Evolutionary conservation across 371 early-diverging fungal genomes (phyloP), one percentile per base, ranked within the genome.

Genomic region (Saksenaea oblongispora): DNA sequence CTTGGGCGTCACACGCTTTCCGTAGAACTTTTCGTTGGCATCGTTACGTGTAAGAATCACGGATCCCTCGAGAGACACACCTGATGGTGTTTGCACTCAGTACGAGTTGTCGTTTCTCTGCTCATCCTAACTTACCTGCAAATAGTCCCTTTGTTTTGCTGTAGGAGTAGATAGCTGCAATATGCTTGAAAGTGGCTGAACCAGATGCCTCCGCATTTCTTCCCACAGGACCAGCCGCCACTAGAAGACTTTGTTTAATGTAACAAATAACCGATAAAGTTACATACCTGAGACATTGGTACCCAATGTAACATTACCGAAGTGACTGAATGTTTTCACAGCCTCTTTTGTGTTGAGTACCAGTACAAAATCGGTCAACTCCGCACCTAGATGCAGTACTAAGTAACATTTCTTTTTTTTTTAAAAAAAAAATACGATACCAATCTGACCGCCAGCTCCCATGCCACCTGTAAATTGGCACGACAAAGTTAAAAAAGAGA

Each of bases 31-130:
- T 44, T 91, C 90, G 72, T 97, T 97, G 18, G 96, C 93, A 65
- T 95, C 98, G 70, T 89, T 91, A 59, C 97, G 88, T 65, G 96
- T 94, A 13, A 95, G 62, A 61, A 98, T 89, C 8, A 93, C 93
- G 0, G 95, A 90, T 11, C 98, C 97, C 74, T 98, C 98, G 18
- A 97, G 74, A n/a, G 95, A 96, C 0, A 98, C 88, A 26, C 98
- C 69, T 62, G 14, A 59, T 44, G 28, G n/a, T 26, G 0, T 27
- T 26, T 14, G n/a, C n/a, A n/a, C n/a, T n/a, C n/a, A n/a, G n/a
- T n/a, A n/a, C n/a, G n/a, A n/a, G n/a, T n/a, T n/a, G n/a, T n/a
- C n/a, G n/a, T n/a, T n/a, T n/a, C n/a, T n/a, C n/a, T n/a, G n/a
- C n/a, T n/a, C n/a, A n/a, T n/a, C n/a, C n/a, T n/a, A n/a, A n/a